Conservation (phyloP, 306 rosid species). For the Trifolium pratense region DNA sequence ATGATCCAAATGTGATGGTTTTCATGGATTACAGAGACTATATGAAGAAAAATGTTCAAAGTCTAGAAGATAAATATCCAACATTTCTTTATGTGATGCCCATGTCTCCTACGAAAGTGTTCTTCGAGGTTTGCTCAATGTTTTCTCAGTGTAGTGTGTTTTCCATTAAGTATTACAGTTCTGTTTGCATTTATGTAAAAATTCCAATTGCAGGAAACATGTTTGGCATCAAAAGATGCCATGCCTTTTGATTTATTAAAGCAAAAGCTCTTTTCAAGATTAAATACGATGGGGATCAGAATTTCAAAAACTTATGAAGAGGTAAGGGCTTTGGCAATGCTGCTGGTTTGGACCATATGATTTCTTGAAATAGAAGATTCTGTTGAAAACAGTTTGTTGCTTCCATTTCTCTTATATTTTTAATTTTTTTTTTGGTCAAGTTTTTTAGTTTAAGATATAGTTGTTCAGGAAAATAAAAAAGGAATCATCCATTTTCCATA, state of each 20-base stretch:
- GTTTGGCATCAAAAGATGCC: conserved; percentile 94
- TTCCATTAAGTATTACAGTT: conserved; percentile 30
- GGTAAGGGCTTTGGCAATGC: conserved; percentile 53
- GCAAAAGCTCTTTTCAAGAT: conserved; percentile 83
- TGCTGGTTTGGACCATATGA: too few species aligned
- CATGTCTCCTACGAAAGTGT: conserved; percentile 83
- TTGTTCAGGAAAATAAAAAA: neutral
- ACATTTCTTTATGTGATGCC: conserved; percentile 98
- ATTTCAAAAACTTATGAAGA: conserved; percentile 81
- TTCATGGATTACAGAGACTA: conserved; percentile 98
- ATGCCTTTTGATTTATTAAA: conserved; percentile 93
- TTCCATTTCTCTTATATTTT: neutral
- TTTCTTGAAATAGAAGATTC: neutral
- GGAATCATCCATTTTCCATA: conserved; percentile 11
- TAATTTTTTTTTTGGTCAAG: too few species aligned
- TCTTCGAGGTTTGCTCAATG: conserved; percentile 80
- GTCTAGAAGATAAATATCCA: conserved; percentile 75
- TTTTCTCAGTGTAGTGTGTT: conserved; percentile 23
- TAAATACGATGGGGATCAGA: conserved; percentile 85
- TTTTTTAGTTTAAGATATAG: neutral
- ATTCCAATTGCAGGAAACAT: conserved; percentile 78
- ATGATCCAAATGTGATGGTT: conserved; percentile 94
- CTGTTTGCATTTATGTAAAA: conserved; percentile 32
- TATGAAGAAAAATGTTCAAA: conserved; percentile 61
- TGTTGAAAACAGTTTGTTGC: neutral